Percentiles rank a stretch among this genome's conserved stretches.
Evolutionary conservation across 2,329 filamentous ascomycete species (phyloP).

Genomic region (Xylaria hypoxylon): DNA sequence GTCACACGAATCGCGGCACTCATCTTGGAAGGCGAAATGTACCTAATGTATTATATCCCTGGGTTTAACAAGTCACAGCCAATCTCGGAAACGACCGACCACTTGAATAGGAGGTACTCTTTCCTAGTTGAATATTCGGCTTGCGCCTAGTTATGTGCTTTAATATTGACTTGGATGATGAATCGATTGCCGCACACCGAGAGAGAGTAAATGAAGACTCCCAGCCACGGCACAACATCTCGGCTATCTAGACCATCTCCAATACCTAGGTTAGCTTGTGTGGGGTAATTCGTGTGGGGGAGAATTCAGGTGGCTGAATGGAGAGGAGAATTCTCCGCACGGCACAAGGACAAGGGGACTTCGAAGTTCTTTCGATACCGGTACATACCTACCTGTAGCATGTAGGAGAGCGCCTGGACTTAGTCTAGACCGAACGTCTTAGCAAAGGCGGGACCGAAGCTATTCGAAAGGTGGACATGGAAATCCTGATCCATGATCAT

Average conservation of each 20-base stretch:
- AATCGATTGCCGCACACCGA: constrained; percentile 6
- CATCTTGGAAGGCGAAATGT: constrained; percentile 43
- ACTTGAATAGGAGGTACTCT: neutral
- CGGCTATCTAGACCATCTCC: constrained; percentile 20
- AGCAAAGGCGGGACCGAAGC: neutral
- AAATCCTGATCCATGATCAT: neutral
- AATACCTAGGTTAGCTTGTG: constrained; percentile 21
- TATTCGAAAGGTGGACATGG: neutral
- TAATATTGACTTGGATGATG: constrained; percentile 6
- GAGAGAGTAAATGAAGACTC: constrained; percentile 3
- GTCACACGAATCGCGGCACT: constrained; percentile 51
- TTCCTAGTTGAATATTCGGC: neutral
- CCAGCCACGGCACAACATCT: constrained; percentile 24
- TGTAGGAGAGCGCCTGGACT: neutral
- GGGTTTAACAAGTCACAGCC: neutral
- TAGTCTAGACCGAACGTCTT: neutral
- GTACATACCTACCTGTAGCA: neutral
- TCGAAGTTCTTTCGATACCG: neutral
- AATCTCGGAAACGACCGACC: neutral
- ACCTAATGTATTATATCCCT: neutral
- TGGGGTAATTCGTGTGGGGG: constrained; percentile 33
- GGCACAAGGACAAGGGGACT: constrained; percentile 6
- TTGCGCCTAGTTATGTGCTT: neutral
- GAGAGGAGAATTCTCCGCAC: constrained; percentile 24
- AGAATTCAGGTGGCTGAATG: constrained; percentile 16